A percentile compares a stretch with the other conserved stretches of the same genome.
Evolutionary conservation across 2,329 filamentous ascomycete species (phyloP).

Genomic region (Fonsecaea pedrosoi): DNA sequence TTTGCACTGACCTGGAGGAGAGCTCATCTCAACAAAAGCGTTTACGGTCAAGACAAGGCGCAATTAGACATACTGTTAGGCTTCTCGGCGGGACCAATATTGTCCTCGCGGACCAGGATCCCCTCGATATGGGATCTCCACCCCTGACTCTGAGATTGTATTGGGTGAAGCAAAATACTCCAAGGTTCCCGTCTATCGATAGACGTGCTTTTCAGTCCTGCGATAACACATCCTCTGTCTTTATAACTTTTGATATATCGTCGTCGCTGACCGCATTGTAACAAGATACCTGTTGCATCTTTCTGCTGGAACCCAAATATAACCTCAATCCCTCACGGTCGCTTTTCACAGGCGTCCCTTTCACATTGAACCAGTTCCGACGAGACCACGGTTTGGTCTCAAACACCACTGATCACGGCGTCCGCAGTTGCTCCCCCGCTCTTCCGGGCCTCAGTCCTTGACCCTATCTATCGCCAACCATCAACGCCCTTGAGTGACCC

Average conservation of each 20-base stretch:
- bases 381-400: slow-evolving; percentile 40
- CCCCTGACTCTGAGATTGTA: slow-evolving; percentile 33
- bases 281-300: slow-evolving; percentile 12
- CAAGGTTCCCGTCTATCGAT: slow-evolving; percentile 36
- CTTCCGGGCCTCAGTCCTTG: slow-evolving; percentile 66
- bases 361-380: slow-evolving; percentile 20
- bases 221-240: slow-evolving; percentile 25
- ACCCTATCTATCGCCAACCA: slow-evolving; percentile 47
- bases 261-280: slow-evolving; percentile 16
- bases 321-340: background rate
- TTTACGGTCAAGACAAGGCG: slow-evolving; percentile 33
- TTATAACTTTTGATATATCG: slow-evolving; percentile 8
- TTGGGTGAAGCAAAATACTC: slow-evolving; percentile 35
- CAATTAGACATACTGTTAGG: slow-evolving; percentile 35
- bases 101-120: slow-evolving; percentile 22
- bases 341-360: background rate
- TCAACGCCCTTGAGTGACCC: slow-evolving; percentile 56
- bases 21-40: slow-evolving; percentile 31
- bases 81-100: slow-evolving; percentile 36
- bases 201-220: slow-evolving; percentile 25
- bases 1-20: slow-evolving; percentile 1
- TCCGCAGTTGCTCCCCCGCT: slow-evolving; percentile 66
- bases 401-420: slow-evolving; percentile 56
- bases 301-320: background rate
- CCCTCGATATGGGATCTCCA: slow-evolving; percentile 19